Percentiles rank a stretch among this genome's conserved stretches.
These are phyloP conservation scores for Plasmodium blacklocki DNA, from an alignment of 169 alveolate species.

Conservation along the genomic window DNA sequence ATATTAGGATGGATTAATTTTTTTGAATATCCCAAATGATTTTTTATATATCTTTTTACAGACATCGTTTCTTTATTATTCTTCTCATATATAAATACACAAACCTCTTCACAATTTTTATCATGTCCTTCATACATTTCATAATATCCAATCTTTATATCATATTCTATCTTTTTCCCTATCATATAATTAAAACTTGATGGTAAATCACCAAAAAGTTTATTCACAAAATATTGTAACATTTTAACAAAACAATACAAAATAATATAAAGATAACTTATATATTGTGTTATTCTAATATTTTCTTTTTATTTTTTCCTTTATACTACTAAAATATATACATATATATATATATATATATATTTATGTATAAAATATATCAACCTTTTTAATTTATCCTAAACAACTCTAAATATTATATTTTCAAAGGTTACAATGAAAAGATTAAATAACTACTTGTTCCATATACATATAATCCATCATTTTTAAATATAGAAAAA, in stretches of 20 bases:
- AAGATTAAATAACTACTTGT: too few species aligned
- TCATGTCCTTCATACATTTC: constrained; percentile 37
- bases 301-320: background rate
- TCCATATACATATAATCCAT: too few species aligned
- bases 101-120: constrained; percentile 55
- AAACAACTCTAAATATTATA: too few species aligned
- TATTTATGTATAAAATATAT: too few species aligned
- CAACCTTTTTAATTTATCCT: too few species aligned
- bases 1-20: constrained; percentile 82
- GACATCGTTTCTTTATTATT: constrained; percentile 33
- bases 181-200: constrained; percentile 45
- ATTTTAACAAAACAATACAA: background rate
- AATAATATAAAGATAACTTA: background rate
- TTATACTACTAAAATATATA: too few species aligned
- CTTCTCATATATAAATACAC: constrained; percentile 68
- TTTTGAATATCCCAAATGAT: constrained; percentile 77
- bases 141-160: constrained; percentile 26
- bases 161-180: constrained; percentile 35
- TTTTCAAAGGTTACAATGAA: too few species aligned
- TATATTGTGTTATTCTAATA: too few species aligned
- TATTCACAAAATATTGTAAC: constrained; percentile 63
- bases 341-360: too few species aligned
- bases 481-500: too few species aligned
- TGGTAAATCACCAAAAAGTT: constrained; percentile 65
- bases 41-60: constrained; percentile 77